A percentile compares a stretch with the other conserved stretches of the same genome.
These are phyloP conservation scores for Pulveroboletus ravenelii DNA, from an alignment of 768 basidiomycete genomes.

Conservation along the genomic window DNA sequence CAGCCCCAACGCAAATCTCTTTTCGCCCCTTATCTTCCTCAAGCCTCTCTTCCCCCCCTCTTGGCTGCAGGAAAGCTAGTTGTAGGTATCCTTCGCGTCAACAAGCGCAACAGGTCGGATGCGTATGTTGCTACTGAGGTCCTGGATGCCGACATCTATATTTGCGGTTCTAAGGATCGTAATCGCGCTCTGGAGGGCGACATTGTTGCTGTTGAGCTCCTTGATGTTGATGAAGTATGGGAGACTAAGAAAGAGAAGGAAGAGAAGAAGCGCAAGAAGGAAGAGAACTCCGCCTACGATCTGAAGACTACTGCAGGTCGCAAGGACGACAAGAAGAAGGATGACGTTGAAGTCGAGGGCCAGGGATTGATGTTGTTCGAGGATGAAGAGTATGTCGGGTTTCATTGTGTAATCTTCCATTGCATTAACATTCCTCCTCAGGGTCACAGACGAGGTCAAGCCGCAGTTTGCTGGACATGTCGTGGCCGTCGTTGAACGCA, in stretches of 20 bases:
- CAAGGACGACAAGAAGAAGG: slow-evolving; percentile 99
- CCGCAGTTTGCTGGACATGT: slow-evolving; percentile 99
- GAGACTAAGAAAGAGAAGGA: slow-evolving; percentile 99
- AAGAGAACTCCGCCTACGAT: slow-evolving; percentile 96
- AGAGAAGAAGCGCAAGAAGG: slow-evolving; percentile 99
- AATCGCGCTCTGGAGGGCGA: slow-evolving; percentile 98
- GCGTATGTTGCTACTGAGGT: slow-evolving; percentile 99
- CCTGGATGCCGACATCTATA: slow-evolving; percentile 97
- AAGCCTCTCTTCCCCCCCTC: slow-evolving; percentile 93
- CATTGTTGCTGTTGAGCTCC: slow-evolving; percentile 94
- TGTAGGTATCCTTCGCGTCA: slow-evolving; percentile 93
- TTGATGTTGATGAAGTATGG: slow-evolving; percentile 98
- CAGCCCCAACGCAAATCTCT: slow-evolving; percentile 97
- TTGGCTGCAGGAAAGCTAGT: slow-evolving; percentile 96
- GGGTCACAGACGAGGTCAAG: slow-evolving; percentile 96
- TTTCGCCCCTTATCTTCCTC: slow-evolving; percentile 97
- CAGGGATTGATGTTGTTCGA: slow-evolving; percentile 96
- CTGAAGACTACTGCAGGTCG: slow-evolving; percentile 65
- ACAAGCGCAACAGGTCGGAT: slow-evolving; percentile 97
- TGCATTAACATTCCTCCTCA: slow-evolving; percentile 28
- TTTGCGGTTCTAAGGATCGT: slow-evolving; percentile 97
- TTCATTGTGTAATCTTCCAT: background rate
- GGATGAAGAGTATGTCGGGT: slow-evolving; percentile 78
- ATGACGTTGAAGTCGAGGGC: slow-evolving; percentile 98
- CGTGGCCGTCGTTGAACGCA: slow-evolving; percentile 98